Evolutionary conservation across 345 rosid genomes (phyloP), one percentile per base, ranked within the genome.

Genomic region (Pelargonium nanum): DNA sequence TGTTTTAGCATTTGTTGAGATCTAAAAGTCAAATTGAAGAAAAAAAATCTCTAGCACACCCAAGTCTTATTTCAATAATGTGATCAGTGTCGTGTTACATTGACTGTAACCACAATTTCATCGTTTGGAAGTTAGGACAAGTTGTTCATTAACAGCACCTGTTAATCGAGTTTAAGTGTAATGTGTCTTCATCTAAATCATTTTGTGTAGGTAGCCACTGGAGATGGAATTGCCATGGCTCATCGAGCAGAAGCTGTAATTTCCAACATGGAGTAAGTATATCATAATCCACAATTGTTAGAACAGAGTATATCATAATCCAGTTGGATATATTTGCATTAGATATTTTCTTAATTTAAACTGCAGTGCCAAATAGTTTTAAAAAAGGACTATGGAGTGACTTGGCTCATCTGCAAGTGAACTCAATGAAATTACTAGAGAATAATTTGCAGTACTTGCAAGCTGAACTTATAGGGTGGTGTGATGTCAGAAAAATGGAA

Each of bases 151-250:
- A 12, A 40, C n/a, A n/a, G n/a, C 26, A 19, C 26, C 24, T 55
- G 12, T 16, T 19, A 40, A 40, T 20, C 25, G 4, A 17, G 24
- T 10, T 34, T 22, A 34, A 56, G 24, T 58, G 5, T 40, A 10
- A 40, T 40, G 48, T 17, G 0, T 40, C 1, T 1, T 26, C 30
- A 26, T 51, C 15, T 26, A 16, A 44, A 22, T 26, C 2, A 55
- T 55, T 63, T 72, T 55, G 53, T 78, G 23, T 70, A 93, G 99
- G 97, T 93, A 45, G 99, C 97, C 21, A 93, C 94, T 24, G 96
- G 99, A 62, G 99, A 89, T 83, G 99, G 99, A 57, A 85, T 84
- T 71, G 94, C 99, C 28, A 89, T 93, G 96, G 89, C 99, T 52
- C 97, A 83, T 71, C 74, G 99, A 69, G 97, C 97, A 64, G 84